These are phyloP conservation scores for Priceomyces carsonii DNA, from an alignment of 805 yeast species.

Conservation along the genomic window DNA sequence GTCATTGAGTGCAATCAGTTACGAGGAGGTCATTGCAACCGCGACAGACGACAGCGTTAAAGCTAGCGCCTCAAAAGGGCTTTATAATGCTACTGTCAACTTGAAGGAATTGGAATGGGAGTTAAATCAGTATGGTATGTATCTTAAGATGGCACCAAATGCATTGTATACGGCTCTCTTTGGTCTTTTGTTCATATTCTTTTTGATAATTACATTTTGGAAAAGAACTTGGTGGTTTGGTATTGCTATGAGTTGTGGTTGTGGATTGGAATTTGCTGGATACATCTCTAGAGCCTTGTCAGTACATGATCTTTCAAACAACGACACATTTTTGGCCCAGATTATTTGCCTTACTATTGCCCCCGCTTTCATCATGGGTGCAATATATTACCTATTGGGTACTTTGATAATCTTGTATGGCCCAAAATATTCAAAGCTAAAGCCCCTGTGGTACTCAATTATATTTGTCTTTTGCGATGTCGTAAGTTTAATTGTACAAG, in stretches of 20 bases:
- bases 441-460: slow-evolving; percentile 62
- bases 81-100: slow-evolving; percentile 20
- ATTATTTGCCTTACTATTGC: slow-evolving; percentile 71
- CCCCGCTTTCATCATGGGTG: slow-evolving; percentile 85
- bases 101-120: slow-evolving; percentile 13
- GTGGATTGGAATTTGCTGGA: slow-evolving; percentile 64
- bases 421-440: slow-evolving; percentile 44
- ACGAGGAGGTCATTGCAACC: slow-evolving; percentile 30
- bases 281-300: slow-evolving; percentile 61
- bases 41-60: slow-evolving; percentile 27
- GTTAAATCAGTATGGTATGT: slow-evolving; percentile 36
- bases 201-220: no score
- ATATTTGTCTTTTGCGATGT: slow-evolving; percentile 69
- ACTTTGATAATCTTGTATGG: slow-evolving; percentile 67
- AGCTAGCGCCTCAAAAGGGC: slow-evolving; percentile 18
- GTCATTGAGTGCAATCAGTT: slow-evolving; percentile 26
- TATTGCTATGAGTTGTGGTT: slow-evolving; percentile 54
- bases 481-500: slow-evolving; percentile 65
- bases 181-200: no score
- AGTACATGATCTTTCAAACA: slow-evolving; percentile 28
- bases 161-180: slow-evolving; percentile 55
- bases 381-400: slow-evolving; percentile 70
- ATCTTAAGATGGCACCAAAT: slow-evolving; percentile 57
- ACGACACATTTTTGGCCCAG: slow-evolving; percentile 58
- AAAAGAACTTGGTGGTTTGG: slow-evolving; percentile 55